phyloP scores from a whole-genome alignment of 768 basidiomycete genomes.

The Boletales sp. region DNA sequence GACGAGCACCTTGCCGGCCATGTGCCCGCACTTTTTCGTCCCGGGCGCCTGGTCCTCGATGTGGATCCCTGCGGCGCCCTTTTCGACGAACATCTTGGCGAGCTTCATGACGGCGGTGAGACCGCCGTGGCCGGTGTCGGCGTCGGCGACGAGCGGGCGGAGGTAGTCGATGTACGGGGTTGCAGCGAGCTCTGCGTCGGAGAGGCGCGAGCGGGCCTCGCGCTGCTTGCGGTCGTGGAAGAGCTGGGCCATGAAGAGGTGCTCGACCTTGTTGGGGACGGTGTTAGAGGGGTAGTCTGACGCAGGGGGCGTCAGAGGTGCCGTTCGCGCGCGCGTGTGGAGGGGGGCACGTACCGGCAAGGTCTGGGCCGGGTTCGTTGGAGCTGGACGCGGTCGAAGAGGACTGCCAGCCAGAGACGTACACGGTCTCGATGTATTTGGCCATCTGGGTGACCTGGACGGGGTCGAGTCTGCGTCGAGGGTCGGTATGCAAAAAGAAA shows the following conservation, averaged over 20 bases:
- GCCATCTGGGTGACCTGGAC: conserved; percentile 99
- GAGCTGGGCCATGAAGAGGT: conserved; percentile 95
- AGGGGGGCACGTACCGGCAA: conserved; percentile 70
- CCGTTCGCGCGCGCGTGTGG: too few relatives aligned
- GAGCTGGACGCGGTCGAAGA: conserved; percentile 92
- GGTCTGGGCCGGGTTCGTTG: conserved; percentile 97
- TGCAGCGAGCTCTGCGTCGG: conserved; percentile 65
- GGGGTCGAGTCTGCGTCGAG: conserved; percentile 76
- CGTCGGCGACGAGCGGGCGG: conserved; percentile 93
- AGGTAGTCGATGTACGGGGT: conserved; percentile 83
- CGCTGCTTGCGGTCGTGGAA: conserved; percentile 99
- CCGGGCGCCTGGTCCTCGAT: conserved; percentile 97
- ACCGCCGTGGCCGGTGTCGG: conserved; percentile 97
- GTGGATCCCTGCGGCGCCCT: conserved; percentile 97
- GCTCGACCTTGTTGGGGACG: conserved; percentile 98
- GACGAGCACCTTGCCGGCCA: conserved; percentile 96
- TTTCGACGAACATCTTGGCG: conserved; percentile 98
- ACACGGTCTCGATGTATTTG: conserved; percentile 96
- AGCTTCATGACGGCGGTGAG: conserved; percentile 99
- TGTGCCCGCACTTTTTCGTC: conserved; percentile 94
- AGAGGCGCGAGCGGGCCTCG: conserved; percentile 68
- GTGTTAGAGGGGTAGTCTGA: conserved; percentile 97
- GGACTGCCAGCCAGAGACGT: conserved; percentile 95
- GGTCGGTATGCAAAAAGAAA: too few relatives aligned
- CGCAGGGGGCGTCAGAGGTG: too few relatives aligned